A percentile compares a stretch with the other conserved stretches of the same genome.
Conservation (phyloP, 306 rosid species). For the Begonia loranthoides region DNA sequence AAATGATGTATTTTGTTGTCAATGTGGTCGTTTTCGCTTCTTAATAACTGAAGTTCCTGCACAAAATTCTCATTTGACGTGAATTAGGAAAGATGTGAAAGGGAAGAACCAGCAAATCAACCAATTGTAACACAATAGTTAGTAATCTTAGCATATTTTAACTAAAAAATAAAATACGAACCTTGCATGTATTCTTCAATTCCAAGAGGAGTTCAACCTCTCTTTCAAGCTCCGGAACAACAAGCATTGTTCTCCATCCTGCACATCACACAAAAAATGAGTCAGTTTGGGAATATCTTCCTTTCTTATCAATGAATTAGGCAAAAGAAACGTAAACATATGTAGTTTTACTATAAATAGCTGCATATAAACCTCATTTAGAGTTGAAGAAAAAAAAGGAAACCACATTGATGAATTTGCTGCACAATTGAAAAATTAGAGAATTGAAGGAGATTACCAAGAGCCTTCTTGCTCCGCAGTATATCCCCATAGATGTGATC, state of each 20-base stretch:
- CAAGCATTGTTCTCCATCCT: slow-evolving; percentile 99
- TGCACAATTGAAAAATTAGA: no score
- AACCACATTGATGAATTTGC: no score
- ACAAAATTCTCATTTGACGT: slow-evolving; percentile 1
- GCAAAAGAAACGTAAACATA: no score
- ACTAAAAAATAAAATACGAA: slow-evolving; percentile 3
- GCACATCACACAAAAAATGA: slow-evolving; percentile 6
- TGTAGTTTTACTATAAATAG: no score
- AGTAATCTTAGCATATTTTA: no score
- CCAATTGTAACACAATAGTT: no score
- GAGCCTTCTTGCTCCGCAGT: slow-evolving; percentile 93
- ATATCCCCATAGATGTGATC: slow-evolving; percentile 98
- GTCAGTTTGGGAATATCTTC: no score
- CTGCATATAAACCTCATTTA: no score
- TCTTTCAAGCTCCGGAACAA: slow-evolving; percentile 87
- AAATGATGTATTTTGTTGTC: slow-evolving; percentile 78
- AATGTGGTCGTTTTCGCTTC: slow-evolving; percentile 64
- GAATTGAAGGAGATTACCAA: slow-evolving; percentile 35
- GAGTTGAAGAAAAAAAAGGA: no score
- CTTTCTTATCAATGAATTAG: no score
- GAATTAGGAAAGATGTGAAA: no score
- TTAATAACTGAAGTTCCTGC: slow-evolving; percentile 65
- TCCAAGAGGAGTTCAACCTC: slow-evolving; percentile 85
- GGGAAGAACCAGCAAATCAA: no score
- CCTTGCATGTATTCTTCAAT: slow-evolving; percentile 75